Evolutionary conservation across 306 rosid species (phyloP), one percentile per base, ranked within the genome.

Genomic region (Myrica gale): DNA sequence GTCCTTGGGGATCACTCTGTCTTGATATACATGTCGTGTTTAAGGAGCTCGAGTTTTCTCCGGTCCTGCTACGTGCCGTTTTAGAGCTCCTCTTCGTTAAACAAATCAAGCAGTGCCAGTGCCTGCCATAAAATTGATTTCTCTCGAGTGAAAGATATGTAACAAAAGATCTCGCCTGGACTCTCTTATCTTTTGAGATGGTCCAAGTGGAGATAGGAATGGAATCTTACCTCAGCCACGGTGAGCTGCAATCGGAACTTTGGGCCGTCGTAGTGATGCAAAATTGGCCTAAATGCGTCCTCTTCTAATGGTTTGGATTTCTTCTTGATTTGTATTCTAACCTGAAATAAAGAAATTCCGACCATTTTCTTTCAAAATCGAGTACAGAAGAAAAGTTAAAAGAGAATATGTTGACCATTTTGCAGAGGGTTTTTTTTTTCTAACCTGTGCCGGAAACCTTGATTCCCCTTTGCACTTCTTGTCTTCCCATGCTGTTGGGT

Each of bases 181-280:
- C 39, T 57, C 0, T 2, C 4, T 21, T 9, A 7, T 5, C 9
- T 19, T 19, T 4, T n/a, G 26, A 57, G 4, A 57, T 7, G 0
- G 15, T 11, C 15, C 3, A 3, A 60, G 44, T 15, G 5, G 19
- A 47, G 11, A 63, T 11, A 9, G 11, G 43, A 19, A 39, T 63
- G 15, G 12, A 63, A 16, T 48, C 48, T 63, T 47, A 54, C 82
- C 82, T 79, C 83, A 4, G 83, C 75, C 41, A 79, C 79, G 16
- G 55, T 73, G 57, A 79, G 79, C 60, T 79, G 83, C 39, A 79
- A 68, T 5, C 71, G 78, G 61, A 79, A 79, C 74, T 79, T 79
- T n/a, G 74, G 82, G 68, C 82, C 82, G 23, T 79, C 82, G 51
- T 79, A 79, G 61, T 79, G 82, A 70, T 65, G 13, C 6, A 79